phyloP scores from a whole-genome alignment of 306 rosid genomes.

The Citrullus mucosospermus region DNA sequence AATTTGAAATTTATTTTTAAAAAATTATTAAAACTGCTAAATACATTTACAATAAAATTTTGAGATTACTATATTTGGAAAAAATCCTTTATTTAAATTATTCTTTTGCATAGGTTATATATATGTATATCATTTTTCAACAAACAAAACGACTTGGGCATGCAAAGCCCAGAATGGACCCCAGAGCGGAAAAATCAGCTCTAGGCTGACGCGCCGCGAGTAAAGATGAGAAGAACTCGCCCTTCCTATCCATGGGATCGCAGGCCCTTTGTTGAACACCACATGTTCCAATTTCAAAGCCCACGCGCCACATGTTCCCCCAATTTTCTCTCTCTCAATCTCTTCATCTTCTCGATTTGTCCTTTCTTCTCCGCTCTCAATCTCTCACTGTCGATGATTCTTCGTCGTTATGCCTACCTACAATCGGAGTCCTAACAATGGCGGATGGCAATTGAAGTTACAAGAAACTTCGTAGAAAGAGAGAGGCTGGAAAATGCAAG shows the following conservation, averaged over 20 bases:
- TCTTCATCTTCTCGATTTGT: not conserved
- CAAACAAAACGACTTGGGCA: not conserved
- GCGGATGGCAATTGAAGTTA: not conserved
- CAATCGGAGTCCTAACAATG: not conserved
- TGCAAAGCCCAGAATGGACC: not conserved
- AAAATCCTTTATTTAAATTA: too few relatives aligned
- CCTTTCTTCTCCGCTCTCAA: not conserved
- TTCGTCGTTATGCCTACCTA: not conserved
- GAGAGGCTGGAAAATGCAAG: slow-evolving; percentile 18
- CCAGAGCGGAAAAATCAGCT: not conserved
- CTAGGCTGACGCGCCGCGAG: not conserved
- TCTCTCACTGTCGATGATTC: not conserved
- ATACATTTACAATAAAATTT: too few relatives aligned
- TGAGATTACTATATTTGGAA: too few relatives aligned
- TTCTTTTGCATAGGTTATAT: too few relatives aligned
- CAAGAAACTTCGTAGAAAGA: not conserved
- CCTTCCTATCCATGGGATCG: not conserved
- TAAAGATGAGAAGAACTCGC: not conserved
- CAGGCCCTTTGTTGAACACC: not conserved
- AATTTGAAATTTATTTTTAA: too few relatives aligned
- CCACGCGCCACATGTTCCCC: too few relatives aligned
- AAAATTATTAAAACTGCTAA: too few relatives aligned
- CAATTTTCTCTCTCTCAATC: not conserved
- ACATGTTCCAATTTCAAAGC: not conserved
- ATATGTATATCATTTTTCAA: too few relatives aligned